Evolutionary conservation across 192 early-diverging fungal species (phyloP).

Genomic region (Martensiomyces pterosporus): DNA sequence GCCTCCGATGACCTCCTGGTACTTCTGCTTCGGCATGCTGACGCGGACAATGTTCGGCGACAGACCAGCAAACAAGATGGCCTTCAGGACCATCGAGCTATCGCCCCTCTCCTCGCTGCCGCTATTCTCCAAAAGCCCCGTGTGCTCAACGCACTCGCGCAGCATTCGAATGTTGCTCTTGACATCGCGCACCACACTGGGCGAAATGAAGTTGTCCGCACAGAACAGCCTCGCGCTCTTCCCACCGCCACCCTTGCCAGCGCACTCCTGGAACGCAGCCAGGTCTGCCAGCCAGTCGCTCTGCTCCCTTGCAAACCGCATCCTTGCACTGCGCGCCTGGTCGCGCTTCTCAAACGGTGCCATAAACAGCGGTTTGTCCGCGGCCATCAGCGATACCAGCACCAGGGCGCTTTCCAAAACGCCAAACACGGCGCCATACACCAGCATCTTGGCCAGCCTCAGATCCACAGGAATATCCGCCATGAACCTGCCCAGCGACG

Average conservation of each 20-base stretch:
- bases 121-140: constrained; percentile 3
- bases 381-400: constrained; percentile 59
- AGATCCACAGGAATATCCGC: constrained; percentile 70
- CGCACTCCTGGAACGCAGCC: constrained; percentile 51
- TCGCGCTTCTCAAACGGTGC: constrained; percentile 20
- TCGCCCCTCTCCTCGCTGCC: constrained; percentile 4
- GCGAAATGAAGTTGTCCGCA: constrained; percentile 61
- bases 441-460: constrained; percentile 72
- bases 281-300: constrained; percentile 70
- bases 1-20: constrained; percentile 67
- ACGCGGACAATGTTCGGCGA: constrained; percentile 79
- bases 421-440: constrained; percentile 69
- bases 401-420: constrained; percentile 69
- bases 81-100: constrained; percentile 58
- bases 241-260: not conserved
- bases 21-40: constrained; percentile 66
- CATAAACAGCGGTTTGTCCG: constrained; percentile 18
- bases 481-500: constrained; percentile 67
- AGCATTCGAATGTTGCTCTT: constrained; percentile 56
- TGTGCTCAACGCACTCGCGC: constrained; percentile 47
- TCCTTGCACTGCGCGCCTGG: constrained; percentile 15
- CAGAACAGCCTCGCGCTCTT: constrained; percentile 1
- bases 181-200: constrained; percentile 60
- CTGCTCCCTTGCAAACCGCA: constrained; percentile 38
- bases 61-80: constrained; percentile 76